Conservation (phyloP, 495 filamentous ascomycete species). For the Trichocladium uniseriatum region DNA sequence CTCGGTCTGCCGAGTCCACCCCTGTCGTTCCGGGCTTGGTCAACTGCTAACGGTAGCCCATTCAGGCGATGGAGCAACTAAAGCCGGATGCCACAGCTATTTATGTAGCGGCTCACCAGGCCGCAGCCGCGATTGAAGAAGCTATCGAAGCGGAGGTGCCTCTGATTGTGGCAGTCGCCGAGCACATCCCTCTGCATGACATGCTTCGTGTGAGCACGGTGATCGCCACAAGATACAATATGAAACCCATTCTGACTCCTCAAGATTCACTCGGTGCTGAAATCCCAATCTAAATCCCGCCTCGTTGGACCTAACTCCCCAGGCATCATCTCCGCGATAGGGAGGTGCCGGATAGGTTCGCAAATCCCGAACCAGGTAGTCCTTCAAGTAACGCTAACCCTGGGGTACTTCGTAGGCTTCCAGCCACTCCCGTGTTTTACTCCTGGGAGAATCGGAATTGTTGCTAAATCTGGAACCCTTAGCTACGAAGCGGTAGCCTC, state of each 20-base stretch:
- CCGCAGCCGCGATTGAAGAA: constrained; percentile 71
- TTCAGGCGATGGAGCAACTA: constrained; percentile 60
- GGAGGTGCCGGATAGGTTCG: constrained; percentile 64
- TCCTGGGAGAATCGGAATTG: constrained; percentile 68
- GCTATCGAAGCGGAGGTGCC: constrained; percentile 84
- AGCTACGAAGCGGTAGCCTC: constrained; percentile 85
- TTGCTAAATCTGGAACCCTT: constrained; percentile 81
- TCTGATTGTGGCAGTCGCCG: constrained; percentile 79
- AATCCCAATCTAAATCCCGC: constrained; percentile 69
- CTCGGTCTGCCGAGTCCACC: constrained; percentile 12
- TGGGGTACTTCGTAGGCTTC: constrained; percentile 50
- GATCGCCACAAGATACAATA: not conserved
- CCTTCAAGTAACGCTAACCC: not conserved
- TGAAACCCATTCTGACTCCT: constrained; percentile 6
- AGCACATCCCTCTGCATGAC: constrained; percentile 84
- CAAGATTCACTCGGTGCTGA: constrained; percentile 63
- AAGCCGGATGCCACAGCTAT: constrained; percentile 81
- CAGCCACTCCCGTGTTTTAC: constrained; percentile 70
- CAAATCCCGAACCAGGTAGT: not conserved
- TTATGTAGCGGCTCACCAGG: constrained; percentile 74
- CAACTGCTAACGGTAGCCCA: not conserved
- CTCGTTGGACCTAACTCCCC: constrained; percentile 82
- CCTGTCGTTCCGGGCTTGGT: not conserved
- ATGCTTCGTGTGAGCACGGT: constrained; percentile 56
- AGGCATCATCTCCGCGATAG: constrained; percentile 77